phyloP scores from a whole-genome alignment of 768 basidiomycete species.

The Leucocoprinus sp. region DNA sequence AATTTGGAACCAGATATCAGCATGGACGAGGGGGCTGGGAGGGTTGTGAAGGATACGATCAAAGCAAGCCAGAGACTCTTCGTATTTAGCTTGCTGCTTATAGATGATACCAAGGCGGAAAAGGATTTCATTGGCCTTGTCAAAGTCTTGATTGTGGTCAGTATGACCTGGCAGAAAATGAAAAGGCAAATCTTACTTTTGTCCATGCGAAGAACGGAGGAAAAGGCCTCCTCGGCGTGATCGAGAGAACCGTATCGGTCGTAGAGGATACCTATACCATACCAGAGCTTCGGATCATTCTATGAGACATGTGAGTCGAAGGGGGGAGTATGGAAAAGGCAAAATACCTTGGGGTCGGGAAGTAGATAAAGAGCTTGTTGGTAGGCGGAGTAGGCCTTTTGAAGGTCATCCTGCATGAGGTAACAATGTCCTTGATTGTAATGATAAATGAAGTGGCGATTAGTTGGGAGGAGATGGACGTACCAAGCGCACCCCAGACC shows the following conservation, averaged over 20 bases:
- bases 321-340: constrained; percentile 1
- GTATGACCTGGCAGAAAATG: constrained; percentile 8
- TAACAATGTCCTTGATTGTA: constrained; percentile 77
- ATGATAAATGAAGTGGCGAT: constrained; percentile 5
- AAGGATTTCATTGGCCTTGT: constrained; percentile 97
- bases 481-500: constrained; percentile 95
- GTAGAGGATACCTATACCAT: constrained; percentile 97
- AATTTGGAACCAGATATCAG: constrained; percentile 99
- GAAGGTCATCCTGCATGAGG: constrained; percentile 98
- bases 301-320: constrained; percentile 18
- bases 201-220: constrained; percentile 94
- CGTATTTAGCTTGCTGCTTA: constrained; percentile 95
- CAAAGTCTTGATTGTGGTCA: constrained; percentile 60
- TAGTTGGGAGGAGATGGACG: constrained; percentile 18
- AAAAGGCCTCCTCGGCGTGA: constrained; percentile 98
- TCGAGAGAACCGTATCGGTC: constrained; percentile 98
- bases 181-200: constrained; percentile 56
- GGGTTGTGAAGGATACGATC: constrained; percentile 95
- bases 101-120: constrained; percentile 99
- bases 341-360: constrained; percentile 81
- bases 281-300: constrained; percentile 99
- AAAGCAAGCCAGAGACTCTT: constrained; percentile 85
- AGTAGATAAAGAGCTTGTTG: constrained; percentile 96
- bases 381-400: constrained; percentile 97
- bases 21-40: constrained; percentile 89